Evolutionary conservation across 129 eudicot genomes (phyloP).

Genomic region (Heracleum sosnowskyi): DNA sequence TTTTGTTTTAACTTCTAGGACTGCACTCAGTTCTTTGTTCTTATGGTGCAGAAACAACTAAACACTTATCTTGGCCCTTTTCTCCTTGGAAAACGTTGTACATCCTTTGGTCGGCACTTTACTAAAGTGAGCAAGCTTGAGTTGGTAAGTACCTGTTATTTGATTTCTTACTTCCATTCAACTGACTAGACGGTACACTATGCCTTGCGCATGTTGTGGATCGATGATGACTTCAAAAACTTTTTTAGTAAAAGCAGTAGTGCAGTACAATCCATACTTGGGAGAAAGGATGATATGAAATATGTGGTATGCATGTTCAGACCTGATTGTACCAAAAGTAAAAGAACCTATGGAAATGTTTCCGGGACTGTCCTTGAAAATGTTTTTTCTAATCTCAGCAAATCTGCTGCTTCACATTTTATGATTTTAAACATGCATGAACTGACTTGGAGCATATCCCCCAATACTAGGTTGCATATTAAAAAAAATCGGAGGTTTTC

Average conservation of each 20-base stretch:
- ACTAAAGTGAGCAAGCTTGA: constrained; percentile 7
- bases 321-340: background rate
- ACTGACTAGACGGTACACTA: background rate
- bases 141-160: constrained; percentile 1
- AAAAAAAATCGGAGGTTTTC: background rate
- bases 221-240: background rate
- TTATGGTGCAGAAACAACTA: background rate
- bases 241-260: background rate
- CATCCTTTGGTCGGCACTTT: constrained; percentile 10
- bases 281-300: background rate
- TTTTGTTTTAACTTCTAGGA: background rate
- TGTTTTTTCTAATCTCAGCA: background rate
- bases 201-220: background rate
- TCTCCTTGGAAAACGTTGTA: background rate
- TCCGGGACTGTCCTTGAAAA: background rate
- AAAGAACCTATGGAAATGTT: background rate
- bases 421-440: background rate
- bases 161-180: background rate
- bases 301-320: background rate
- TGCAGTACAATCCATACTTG: background rate
- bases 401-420: background rate
- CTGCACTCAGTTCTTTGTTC: background rate
- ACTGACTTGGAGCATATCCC: background rate
- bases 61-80: background rate
- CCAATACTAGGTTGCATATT: background rate